Evolutionary conservation across 225 moss, liverwort and hornwort species (phyloP), one percentile per base, ranked within the genome.

Genomic region (Anthoceros angustus): DNA sequence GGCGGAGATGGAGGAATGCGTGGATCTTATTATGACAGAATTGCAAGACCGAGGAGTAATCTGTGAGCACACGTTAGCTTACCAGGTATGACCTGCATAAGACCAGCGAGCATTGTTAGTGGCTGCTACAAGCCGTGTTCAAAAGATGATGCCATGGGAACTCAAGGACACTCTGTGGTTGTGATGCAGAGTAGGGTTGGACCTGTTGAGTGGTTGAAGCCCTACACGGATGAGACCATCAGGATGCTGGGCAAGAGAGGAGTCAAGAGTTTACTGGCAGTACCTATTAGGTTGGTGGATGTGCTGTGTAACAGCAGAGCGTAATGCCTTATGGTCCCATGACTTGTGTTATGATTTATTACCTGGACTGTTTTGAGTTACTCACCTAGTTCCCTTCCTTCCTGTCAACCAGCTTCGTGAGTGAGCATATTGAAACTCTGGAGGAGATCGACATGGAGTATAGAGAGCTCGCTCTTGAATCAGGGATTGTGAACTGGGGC

Each of bases 381-480:
- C n/a, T n/a, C n/a, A n/a, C n/a, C n/a, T n/a, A n/a, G n/a, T n/a
- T 68, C 62, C 32, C 4, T 32, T 4, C 32, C 32, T 4, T 1
- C 62, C 55, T 67, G 42, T 41, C 39, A 55, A 80, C 79, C 78
- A 94, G 94, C 74, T 95, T 95, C 78, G 94, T 95, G 38, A 90
- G 90, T 70, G 94, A 95, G 76, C 90, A 95, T 64, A 95, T 95
- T 65, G 94, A 95, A 74, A 95, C 94, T 25, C 70, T 95, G 70
- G 94, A 95, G 82, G 94, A 95, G 74, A 95, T 95, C 24, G 94
- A 95, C 76, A 86, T 95, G 82, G 94, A 95, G 77, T 95, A 95
- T 74, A 83, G 83, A 66, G 90, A 95, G 75, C 79, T 95, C 61
- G 94, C 94, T 32, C 70, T 83, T 20, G 88, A 88, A 73, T 95